These are phyloP conservation scores for Elsinoe ampelina DNA, from an alignment of 2,329 filamentous ascomycete species.

Conservation along the genomic window DNA sequence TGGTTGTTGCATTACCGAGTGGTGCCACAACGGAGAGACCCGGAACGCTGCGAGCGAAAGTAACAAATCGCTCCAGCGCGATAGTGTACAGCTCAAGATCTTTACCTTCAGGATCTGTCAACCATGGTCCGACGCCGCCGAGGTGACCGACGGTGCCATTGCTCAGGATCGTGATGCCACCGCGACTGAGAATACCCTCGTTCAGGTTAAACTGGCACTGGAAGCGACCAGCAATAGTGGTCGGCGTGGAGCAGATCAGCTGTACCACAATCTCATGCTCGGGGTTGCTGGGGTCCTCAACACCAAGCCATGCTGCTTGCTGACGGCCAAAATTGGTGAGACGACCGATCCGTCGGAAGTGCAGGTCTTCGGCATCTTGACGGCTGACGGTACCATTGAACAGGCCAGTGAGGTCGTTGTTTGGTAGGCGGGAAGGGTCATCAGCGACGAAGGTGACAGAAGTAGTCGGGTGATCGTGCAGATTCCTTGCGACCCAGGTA, in stretches of 20 bases:
- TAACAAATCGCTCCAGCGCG: not conserved
- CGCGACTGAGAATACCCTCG: not conserved
- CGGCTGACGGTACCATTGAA: not conserved
- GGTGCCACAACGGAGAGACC: not conserved
- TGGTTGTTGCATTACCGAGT: not conserved
- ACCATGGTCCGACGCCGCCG: not conserved
- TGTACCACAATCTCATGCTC: not conserved
- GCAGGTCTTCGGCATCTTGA: not conserved
- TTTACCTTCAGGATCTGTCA: not conserved
- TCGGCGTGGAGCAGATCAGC: constrained; percentile 2
- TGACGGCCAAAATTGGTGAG: not conserved
- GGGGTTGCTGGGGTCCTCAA: not conserved
- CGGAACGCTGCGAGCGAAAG: not conserved
- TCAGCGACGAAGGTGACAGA: not conserved
- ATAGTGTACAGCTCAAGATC: not conserved
- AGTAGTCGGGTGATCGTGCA: not conserved
- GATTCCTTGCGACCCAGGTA: not conserved
- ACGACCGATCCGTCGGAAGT: not conserved
- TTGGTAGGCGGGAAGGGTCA: not conserved
- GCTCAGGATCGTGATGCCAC: constrained; percentile 1
- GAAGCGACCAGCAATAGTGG: not conserved
- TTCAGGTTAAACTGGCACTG: constrained; percentile 7
- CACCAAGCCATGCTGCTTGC: not conserved
- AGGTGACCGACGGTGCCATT: not conserved
- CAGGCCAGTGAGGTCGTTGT: not conserved